phyloP scores from a whole-genome alignment of 345 rosid species.

The Gossypioides kirkii region DNA sequence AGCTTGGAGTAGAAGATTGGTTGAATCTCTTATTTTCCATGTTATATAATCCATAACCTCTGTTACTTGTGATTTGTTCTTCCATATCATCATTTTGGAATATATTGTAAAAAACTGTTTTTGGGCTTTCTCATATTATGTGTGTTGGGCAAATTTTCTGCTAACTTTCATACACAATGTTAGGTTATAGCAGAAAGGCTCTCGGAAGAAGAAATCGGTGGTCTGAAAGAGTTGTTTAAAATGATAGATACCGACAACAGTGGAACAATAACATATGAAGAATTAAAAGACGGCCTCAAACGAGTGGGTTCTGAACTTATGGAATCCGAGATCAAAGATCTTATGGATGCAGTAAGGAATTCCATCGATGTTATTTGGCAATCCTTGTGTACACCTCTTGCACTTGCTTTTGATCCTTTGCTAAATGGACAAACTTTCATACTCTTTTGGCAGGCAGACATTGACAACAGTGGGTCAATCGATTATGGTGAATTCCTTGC shows the following conservation, averaged over 20 bases:
- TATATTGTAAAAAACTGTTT: background rate
- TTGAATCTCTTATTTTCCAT: background rate
- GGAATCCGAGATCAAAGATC: slow-evolving; percentile 79
- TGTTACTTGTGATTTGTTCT: background rate
- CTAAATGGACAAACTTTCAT: background rate
- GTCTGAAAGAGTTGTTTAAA: slow-evolving; percentile 69
- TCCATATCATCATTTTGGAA: background rate
- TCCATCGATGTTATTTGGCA: background rate
- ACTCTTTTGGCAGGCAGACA: slow-evolving; percentile 53
- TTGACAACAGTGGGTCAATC: slow-evolving; percentile 74
- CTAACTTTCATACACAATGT: background rate
- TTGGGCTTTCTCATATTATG: background rate
- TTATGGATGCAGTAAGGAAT: slow-evolving; percentile 56
- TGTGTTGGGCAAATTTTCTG: slow-evolving; percentile 2
- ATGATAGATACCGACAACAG: slow-evolving; percentile 78
- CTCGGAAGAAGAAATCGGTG: slow-evolving; percentile 74
- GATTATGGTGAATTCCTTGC: slow-evolving; percentile 80
- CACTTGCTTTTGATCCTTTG: slow-evolving; percentile 1
- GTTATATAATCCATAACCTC: background rate
- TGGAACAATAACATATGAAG: slow-evolving; percentile 72
- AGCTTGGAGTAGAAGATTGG: background rate
- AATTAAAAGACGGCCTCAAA: slow-evolving; percentile 51
- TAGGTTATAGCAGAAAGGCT: slow-evolving; percentile 83
- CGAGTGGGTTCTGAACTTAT: slow-evolving; percentile 71
- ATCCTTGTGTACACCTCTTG: background rate